These are phyloP conservation scores for Phaseolus lunatus DNA, from an alignment of 306 rosid species.

Conservation along the genomic window DNA sequence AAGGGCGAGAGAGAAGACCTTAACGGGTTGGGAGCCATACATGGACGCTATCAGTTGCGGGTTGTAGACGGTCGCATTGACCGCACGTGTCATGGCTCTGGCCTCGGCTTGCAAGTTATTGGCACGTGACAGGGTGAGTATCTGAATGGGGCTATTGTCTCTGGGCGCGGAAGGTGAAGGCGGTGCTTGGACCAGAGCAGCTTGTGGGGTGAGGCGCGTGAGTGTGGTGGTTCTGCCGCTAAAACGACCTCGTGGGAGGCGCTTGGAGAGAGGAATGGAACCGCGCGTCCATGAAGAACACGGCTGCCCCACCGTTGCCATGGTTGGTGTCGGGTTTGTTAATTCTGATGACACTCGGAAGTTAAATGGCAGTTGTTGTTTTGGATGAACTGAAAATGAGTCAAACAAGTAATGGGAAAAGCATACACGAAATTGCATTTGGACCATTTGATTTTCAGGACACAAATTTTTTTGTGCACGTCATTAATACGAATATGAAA, in stretches of 20 bases:
- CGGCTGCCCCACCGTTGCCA: slow-evolving; percentile 46
- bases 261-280: slow-evolving; percentile 33
- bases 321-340: background rate
- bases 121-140: slow-evolving; percentile 55
- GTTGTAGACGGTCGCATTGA: slow-evolving; percentile 66
- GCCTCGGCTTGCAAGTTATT: slow-evolving; percentile 78
- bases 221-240: slow-evolving; percentile 24
- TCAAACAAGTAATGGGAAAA: background rate
- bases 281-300: slow-evolving; percentile 48
- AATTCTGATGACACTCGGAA: background rate
- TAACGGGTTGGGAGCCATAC: slow-evolving; percentile 64
- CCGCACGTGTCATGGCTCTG: slow-evolving; percentile 78
- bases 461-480: background rate
- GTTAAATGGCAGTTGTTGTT: background rate
- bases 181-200: slow-evolving; percentile 63
- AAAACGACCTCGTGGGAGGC: slow-evolving; percentile 35
- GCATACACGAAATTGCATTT: background rate
- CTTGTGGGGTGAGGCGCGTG: slow-evolving; percentile 16
- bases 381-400: background rate
- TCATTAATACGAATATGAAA: background rate
- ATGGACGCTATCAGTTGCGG: slow-evolving; percentile 61
- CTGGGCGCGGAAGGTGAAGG: slow-evolving; percentile 46
- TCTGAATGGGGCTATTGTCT: slow-evolving; percentile 40
- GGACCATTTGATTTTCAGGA: slow-evolving; percentile 5
- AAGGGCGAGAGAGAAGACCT: slow-evolving; percentile 50